A percentile compares a stretch with the other conserved stretches of the same genome.
These are phyloP conservation scores for Dispira simplex DNA, from an alignment of 192 early-diverging fungal genomes.

Conservation along the genomic window DNA sequence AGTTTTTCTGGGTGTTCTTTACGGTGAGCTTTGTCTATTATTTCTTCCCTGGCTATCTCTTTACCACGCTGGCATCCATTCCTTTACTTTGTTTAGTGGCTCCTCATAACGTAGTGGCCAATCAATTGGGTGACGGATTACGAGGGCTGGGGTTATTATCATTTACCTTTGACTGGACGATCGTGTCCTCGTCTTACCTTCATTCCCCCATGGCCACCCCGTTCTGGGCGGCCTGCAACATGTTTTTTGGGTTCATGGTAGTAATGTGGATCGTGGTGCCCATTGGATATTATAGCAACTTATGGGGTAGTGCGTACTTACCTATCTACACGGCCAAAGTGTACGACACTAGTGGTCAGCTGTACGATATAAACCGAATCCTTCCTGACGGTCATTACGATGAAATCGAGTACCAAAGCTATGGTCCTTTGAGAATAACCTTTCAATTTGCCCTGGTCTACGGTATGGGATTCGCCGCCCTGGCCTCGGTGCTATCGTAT, in stretches of 20 bases:
- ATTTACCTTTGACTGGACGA: slow-evolving; percentile 62
- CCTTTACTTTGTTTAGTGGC: slow-evolving; percentile 41
- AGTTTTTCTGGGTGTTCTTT: slow-evolving; percentile 33
- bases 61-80: slow-evolving; percentile 49
- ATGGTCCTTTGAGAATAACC: slow-evolving; percentile 50
- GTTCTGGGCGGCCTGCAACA: slow-evolving; percentile 51
- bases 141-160: slow-evolving; percentile 54
- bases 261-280: slow-evolving; percentile 64
- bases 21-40: slow-evolving; percentile 30
- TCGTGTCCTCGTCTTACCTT: slow-evolving; percentile 36
- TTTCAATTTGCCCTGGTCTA: slow-evolving; percentile 54
- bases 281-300: slow-evolving; percentile 49
- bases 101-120: slow-evolving; percentile 23
- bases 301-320: slow-evolving; percentile 38
- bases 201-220: slow-evolving; percentile 56
- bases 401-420: slow-evolving; percentile 31
- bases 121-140: slow-evolving; percentile 30
- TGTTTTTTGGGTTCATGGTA: slow-evolving; percentile 52
- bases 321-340: slow-evolving; percentile 50
- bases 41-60: slow-evolving; percentile 47
- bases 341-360: slow-evolving; percentile 34
- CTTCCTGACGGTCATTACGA: slow-evolving; percentile 35
- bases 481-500: slow-evolving; percentile 51
- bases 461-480: slow-evolving; percentile 44
- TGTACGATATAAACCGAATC: slow-evolving; percentile 38